A percentile compares a stretch with the other conserved stretches of the same genome.
These are phyloP conservation scores for Chimonanthus salicifolius DNA, from an alignment of 164 flowering plant species.

Conservation along the genomic window DNA sequence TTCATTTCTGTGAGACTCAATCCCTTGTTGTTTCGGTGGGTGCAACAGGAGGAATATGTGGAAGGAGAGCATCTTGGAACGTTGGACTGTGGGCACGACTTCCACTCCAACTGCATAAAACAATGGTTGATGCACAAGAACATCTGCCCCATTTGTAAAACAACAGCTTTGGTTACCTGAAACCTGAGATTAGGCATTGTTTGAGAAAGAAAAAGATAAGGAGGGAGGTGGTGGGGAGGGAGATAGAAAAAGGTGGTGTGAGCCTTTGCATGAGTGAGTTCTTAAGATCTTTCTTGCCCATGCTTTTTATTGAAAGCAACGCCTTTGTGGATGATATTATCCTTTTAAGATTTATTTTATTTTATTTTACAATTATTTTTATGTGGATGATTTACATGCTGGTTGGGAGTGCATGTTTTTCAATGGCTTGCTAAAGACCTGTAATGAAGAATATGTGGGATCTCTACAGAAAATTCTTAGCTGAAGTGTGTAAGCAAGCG, in stretches of 20 bases:
- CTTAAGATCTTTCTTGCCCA: neutral
- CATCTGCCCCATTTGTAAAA: constrained; percentile 82
- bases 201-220: neutral
- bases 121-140: constrained; percentile 83
- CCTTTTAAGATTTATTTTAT: neutral
- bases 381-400: neutral
- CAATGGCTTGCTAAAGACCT: too few relatives aligned
- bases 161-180: constrained; percentile 32
- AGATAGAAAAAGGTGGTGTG: neutral
- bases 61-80: constrained; percentile 59
- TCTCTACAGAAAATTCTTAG: too few relatives aligned
- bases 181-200: neutral
- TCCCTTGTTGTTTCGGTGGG: neutral
- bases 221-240: neutral
- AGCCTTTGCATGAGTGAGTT: neutral
- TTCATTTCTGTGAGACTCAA: neutral
- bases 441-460: too few relatives aligned
- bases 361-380: neutral
- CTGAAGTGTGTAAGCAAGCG: too few relatives aligned
- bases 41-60: constrained; percentile 61
- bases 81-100: constrained; percentile 76
- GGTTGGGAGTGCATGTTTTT: too few relatives aligned
- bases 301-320: neutral
- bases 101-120: constrained; percentile 64
- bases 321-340: neutral